Conservation (phyloP, 257 asterid genomes). For the Asclepias syriaca region DNA sequence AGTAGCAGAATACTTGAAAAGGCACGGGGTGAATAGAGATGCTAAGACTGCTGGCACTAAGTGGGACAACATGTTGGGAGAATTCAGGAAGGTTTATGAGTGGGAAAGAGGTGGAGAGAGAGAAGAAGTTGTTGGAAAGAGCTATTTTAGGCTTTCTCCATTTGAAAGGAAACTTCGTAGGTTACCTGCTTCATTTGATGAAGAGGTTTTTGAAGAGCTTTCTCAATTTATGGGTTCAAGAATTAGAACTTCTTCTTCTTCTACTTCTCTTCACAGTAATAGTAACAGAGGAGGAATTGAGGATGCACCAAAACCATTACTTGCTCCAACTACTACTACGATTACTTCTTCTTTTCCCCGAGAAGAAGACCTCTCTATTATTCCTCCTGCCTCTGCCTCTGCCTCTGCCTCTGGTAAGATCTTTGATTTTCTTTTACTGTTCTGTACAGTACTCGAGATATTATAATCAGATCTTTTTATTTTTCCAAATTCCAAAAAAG, state of each 20-base stretch:
- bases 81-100: slow-evolving; percentile 45
- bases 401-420: slow-evolving; percentile 17
- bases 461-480: not conserved
- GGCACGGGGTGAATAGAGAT: slow-evolving; percentile 38
- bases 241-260: slow-evolving; percentile 29
- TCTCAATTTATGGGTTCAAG: slow-evolving; percentile 45
- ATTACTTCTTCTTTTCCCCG: slow-evolving; percentile 16
- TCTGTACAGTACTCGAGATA: not conserved
- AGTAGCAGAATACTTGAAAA: slow-evolving; percentile 38
- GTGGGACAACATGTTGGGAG: slow-evolving; percentile 54
- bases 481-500: not conserved
- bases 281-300: slow-evolving; percentile 25
- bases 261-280: slow-evolving; percentile 5
- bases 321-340: slow-evolving; percentile 14
- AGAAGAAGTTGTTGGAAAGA: slow-evolving; percentile 36
- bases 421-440: too few species aligned
- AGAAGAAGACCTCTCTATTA: slow-evolving; percentile 14
- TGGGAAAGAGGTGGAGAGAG: slow-evolving; percentile 49
- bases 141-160: slow-evolving; percentile 43
- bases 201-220: slow-evolving; percentile 45
- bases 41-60: slow-evolving; percentile 51
- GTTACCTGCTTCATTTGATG: slow-evolving; percentile 51
- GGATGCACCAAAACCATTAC: slow-evolving; percentile 13
- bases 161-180: slow-evolving; percentile 44
- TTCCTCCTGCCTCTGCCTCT: slow-evolving; percentile 2